These are phyloP conservation scores for Mucor plumbeus DNA, from an alignment of 371 early-diverging fungal species.

Conservation along the genomic window DNA sequence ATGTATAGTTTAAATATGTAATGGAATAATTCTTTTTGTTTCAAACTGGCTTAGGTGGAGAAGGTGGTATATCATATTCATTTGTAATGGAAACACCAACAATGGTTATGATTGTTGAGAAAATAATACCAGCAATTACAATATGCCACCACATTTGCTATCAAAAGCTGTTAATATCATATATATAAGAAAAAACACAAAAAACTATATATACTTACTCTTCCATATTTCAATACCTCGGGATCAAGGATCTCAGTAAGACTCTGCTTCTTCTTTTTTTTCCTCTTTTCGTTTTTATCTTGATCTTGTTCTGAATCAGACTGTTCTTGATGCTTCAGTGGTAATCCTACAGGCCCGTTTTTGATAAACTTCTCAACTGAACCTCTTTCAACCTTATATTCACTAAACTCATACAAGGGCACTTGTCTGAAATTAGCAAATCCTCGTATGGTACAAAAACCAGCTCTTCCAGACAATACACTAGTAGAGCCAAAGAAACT, in stretches of 20 bases:
- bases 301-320: background rate
- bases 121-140: background rate
- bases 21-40: background rate
- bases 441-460: conserved; percentile 8
- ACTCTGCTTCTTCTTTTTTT: background rate
- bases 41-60: background rate
- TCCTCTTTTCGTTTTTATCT: background rate
- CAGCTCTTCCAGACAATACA: conserved; percentile 11
- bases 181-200: no score
- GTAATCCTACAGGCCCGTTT: conserved; percentile 1
- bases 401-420: background rate
- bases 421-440: conserved; percentile 2
- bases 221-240: conserved; percentile 4
- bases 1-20: background rate
- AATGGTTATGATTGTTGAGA: background rate
- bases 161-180: background rate
- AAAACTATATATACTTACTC: background rate
- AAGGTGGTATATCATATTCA: background rate
- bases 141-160: conserved; percentile 11
- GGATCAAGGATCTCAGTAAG: background rate
- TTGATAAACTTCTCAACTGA: background rate
- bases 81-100: conserved; percentile 4
- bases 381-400: conserved; percentile 1
- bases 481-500: conserved; percentile 3
- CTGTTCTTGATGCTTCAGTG: background rate